Evolutionary conservation across 2,329 filamentous ascomycete genomes (phyloP).

Genomic region (Septoria petroselini): DNA sequence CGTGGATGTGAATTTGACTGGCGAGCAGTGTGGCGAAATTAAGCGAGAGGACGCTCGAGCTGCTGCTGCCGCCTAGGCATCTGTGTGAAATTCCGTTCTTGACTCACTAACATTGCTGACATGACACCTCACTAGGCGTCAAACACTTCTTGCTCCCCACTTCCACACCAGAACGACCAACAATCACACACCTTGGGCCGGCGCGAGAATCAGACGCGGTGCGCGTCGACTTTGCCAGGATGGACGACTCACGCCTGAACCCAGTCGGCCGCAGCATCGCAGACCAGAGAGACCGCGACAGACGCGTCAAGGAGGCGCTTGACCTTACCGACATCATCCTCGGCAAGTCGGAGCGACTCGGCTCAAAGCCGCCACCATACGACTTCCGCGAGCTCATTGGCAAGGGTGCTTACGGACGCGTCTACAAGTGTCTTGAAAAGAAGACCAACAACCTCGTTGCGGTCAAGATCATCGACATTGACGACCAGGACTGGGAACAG

Average conservation of each 20-base stretch:
- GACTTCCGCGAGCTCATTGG: slow-evolving; percentile 70
- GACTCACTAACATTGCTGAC: background rate
- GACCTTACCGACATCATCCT: slow-evolving; percentile 65
- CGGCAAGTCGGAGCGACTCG: slow-evolving; percentile 59
- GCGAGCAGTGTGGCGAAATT: too few relatives aligned
- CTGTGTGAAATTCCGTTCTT: background rate
- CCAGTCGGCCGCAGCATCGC: slow-evolving; percentile 23
- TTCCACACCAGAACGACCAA: background rate
- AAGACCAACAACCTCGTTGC: slow-evolving; percentile 58
- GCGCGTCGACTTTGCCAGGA: slow-evolving; percentile 15
- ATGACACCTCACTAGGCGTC: background rate
- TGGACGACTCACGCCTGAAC: slow-evolving; percentile 34
- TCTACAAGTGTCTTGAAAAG: slow-evolving; percentile 61
- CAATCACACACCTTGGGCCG: background rate
- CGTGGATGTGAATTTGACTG: too few relatives aligned
- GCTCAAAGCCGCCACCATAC: slow-evolving; percentile 62
- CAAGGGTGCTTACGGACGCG: slow-evolving; percentile 70
- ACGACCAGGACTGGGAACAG: slow-evolving; percentile 62
- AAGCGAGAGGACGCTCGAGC: background rate
- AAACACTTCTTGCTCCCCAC: background rate
- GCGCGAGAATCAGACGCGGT: background rate
- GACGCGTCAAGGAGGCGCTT: slow-evolving; percentile 60
- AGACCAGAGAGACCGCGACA: slow-evolving; percentile 24
- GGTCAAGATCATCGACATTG: slow-evolving; percentile 81
- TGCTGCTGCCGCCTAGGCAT: background rate